phyloP scores from a whole-genome alignment of 352 stramenopile genomes.

The Pythium folliculosum region DNA sequence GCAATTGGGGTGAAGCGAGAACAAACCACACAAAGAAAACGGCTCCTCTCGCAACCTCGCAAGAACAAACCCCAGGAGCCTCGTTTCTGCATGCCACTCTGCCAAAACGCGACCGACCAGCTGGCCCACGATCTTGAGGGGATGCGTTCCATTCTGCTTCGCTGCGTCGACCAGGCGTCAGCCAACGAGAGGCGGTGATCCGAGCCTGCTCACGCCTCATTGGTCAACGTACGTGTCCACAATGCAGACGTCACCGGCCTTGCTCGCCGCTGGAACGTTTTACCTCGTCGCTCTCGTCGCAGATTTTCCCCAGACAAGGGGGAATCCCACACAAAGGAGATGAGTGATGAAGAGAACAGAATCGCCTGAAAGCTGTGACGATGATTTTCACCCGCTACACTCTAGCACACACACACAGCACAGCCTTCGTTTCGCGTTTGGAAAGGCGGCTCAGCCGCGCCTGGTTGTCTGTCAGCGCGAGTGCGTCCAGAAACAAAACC shows the following conservation, averaged over 20 bases:
- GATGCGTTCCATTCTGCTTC: constrained; percentile 13
- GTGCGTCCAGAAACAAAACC: neutral
- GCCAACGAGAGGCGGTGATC: constrained; percentile 16
- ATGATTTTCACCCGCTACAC: constrained; percentile 13
- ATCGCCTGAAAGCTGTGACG: constrained; percentile 29
- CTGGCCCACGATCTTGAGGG: constrained; percentile 12
- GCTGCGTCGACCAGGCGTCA: constrained; percentile 13
- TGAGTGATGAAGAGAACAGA: constrained; percentile 27
- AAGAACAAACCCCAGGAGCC: neutral
- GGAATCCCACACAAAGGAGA: constrained; percentile 21
- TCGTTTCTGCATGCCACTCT: constrained; percentile 3
- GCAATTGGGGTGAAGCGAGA: no score
- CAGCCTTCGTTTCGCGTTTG: neutral
- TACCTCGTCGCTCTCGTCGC: constrained; percentile 26
- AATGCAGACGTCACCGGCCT: constrained; percentile 34
- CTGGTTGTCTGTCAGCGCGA: neutral
- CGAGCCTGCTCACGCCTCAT: constrained; percentile 17
- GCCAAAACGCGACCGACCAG: constrained; percentile 9
- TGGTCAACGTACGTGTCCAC: constrained; percentile 31
- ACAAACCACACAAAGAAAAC: no score
- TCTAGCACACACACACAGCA: neutral
- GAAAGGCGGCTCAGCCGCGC: neutral
- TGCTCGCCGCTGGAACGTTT: constrained; percentile 8
- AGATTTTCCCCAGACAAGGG: constrained; percentile 25
- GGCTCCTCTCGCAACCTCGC: no score